Evolutionary conservation across 805 yeast species (phyloP).

Genomic region (Suhomyces faveliae): DNA sequence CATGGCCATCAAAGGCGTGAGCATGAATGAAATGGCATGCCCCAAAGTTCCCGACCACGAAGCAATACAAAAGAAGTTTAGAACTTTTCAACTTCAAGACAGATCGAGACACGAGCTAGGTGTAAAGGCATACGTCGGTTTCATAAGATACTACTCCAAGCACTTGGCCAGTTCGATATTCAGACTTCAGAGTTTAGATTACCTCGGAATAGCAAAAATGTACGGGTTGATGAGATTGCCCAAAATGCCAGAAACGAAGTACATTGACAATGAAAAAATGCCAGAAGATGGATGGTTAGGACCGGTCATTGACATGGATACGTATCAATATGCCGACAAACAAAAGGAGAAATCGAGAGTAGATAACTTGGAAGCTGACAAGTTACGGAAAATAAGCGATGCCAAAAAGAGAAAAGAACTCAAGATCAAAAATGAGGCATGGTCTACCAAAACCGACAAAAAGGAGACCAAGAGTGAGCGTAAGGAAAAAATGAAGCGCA

Average conservation of each 20-base stretch:
- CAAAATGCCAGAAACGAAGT: slow-evolving; percentile 84
- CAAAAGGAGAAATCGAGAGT: slow-evolving; percentile 62
- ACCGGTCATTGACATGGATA: slow-evolving; percentile 62
- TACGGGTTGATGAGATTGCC: slow-evolving; percentile 86
- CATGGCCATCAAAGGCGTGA: slow-evolving; percentile 65
- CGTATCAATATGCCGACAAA: slow-evolving; percentile 60
- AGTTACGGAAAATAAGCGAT: slow-evolving; percentile 34
- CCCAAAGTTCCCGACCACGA: slow-evolving; percentile 28
- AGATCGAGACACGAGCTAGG: slow-evolving; percentile 82
- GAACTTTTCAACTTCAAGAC: slow-evolving; percentile 65
- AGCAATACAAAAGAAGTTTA: slow-evolving; percentile 21
- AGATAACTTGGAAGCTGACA: slow-evolving; percentile 53
- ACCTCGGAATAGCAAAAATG: slow-evolving; percentile 65
- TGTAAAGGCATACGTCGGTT: slow-evolving; percentile 77
- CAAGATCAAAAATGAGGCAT: slow-evolving; percentile 60
- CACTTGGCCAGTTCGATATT: slow-evolving; percentile 89
- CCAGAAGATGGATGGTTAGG: slow-evolving; percentile 79
- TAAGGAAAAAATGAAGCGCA: slow-evolving; percentile 64
- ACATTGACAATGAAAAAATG: slow-evolving; percentile 45
- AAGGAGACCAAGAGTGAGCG: slow-evolving; percentile 63
- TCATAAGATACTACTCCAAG: slow-evolving; percentile 77
- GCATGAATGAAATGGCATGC: slow-evolving; percentile 41
- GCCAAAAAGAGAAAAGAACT: slow-evolving; percentile 44
- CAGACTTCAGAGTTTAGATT: slow-evolving; percentile 68
- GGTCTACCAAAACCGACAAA: slow-evolving; percentile 71